Evolutionary conservation across 345 rosid genomes (phyloP), one percentile per base, ranked within the genome.

Genomic region (Aethionema arabicum): DNA sequence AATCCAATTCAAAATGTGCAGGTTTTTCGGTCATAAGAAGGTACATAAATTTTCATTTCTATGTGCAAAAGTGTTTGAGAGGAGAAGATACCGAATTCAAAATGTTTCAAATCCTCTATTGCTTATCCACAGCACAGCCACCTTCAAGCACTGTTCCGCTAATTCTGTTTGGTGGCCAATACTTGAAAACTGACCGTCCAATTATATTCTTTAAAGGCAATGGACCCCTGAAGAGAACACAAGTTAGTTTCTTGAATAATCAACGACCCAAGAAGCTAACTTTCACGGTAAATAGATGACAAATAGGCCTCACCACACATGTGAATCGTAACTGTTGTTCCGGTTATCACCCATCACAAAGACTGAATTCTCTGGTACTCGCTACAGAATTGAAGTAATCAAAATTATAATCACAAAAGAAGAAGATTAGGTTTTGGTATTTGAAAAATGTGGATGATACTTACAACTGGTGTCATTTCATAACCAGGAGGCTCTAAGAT

Each of bases 311-410:
- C 76, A 93, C 99, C 99, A 93, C 11, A 87, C 87, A 1, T 93
- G 99, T 1, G 99, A 93, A 70, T 93, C 99, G 13, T 93, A 93
- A 67, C 95, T 87, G 66, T 90, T 90, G 75, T 93, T 93, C 21
- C 99, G 87, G 71, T 93, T 90, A 52, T 93, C 99, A 33, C 99
- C 99, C 97, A 93, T 90, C 72, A 93, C 99, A 54, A 90, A 90
- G 39, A 87, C 97, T 4, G 82, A 84, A 62, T 85, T 81, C 67
- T 84, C 91, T 0, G 92, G 95, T 64, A 90, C 85, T 6, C 70
- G 79, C 97, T 90, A 69, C 67, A 39, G 59, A 16, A 16, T n/a
- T 27, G 63, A 48, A 58, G 56, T 15, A 61, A 32, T 29, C 40
- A 27, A 11, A 32, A 8, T 53, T 21, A 2, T 21, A 21, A 21